Percentiles rank a stretch among this genome's conserved stretches.
Conservation (phyloP, 352 stramenopile genomes). For the Phytophthora sp. region DNA sequence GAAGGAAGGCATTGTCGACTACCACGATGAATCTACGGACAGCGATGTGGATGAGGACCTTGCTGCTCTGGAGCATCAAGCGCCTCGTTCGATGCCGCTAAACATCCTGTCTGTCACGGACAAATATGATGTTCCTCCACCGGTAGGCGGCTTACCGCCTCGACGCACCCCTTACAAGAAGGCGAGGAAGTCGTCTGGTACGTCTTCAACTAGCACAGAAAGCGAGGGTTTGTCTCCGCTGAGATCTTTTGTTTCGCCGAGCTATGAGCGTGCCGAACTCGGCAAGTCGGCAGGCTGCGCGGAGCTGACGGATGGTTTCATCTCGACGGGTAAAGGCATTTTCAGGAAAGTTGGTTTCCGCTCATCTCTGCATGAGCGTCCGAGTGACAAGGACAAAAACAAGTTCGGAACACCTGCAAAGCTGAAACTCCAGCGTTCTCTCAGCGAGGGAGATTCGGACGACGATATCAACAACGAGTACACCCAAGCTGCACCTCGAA, state of each 20-base stretch:
- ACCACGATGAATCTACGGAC: constrained; percentile 42
- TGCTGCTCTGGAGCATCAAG: constrained; percentile 25
- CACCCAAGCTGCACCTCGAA: constrained; percentile 76
- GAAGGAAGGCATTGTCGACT: constrained; percentile 28
- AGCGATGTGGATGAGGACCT: constrained; percentile 37
- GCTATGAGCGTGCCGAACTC: constrained; percentile 54
- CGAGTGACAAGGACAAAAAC: constrained; percentile 36
- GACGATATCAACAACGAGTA: constrained; percentile 70
- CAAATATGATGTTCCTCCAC: constrained; percentile 44
- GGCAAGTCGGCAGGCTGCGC: constrained; percentile 54
- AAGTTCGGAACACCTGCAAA: constrained; percentile 44
- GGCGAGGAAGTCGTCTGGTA: constrained; percentile 59
- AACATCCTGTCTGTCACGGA: constrained; percentile 42
- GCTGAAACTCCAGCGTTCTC: constrained; percentile 35
- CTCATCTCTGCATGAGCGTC: constrained; percentile 46
- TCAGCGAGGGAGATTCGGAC: constrained; percentile 42
- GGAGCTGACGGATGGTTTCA: constrained; percentile 80
- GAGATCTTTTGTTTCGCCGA: constrained; percentile 48
- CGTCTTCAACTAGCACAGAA: constrained; percentile 50
- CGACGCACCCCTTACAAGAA: constrained; percentile 43
- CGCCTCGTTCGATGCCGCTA: constrained; percentile 26
- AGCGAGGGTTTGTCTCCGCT: constrained; percentile 50
- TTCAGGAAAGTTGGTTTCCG: constrained; percentile 84
- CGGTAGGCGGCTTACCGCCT: constrained; percentile 34
- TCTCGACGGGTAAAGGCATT: constrained; percentile 88